Evolutionary conservation across 2,329 filamentous ascomycete genomes (phyloP), one percentile per base, ranked within the genome.

Genomic region (Arthrobotrys conoides): DNA sequence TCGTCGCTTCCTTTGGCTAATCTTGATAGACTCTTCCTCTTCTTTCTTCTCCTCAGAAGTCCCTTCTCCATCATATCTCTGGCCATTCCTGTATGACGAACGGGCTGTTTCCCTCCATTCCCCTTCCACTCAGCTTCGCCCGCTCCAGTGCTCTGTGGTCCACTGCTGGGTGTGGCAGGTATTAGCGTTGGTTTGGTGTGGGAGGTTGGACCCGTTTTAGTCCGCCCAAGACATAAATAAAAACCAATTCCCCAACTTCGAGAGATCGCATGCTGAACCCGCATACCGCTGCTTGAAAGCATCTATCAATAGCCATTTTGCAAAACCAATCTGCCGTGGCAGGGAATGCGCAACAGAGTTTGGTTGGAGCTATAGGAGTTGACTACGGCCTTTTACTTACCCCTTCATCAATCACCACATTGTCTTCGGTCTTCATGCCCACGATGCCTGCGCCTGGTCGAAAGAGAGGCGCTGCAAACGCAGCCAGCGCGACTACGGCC

Each of bases 211-310:
- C 65, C 71, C 71, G 71, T 76, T 76, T 76, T 64, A 65, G 71
- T 76, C 71, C 65, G 71, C 71, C 71, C 71, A 76, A 70, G 65
- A 76, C 71, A 76, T 76, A 76, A 76, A 76, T 76, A 69, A 76
- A 59, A 70, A 76, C 71, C 71, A 70, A 63, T 55, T 76, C 71
- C 71, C 71, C 71, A 76, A 76, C 71, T 69, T 76, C 63, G 57
- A 64, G 63, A 70, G 48, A 76, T 65, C 65, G 71, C 71, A 76
- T 76, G 65, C 65, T 76, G 65, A 67, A 70, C 57, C 71, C 59
- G 71, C 71, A 76, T 76, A 64, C 57, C 66, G 71, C 63, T 75
- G 53, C 66, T 57, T 44, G 22, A 63, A 27, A 67, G 30, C 65
- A 46, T 76, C 65, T 70, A 76, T 48, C 71, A 70, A 59, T 30